Conservation (phyloP, 495 filamentous ascomycete species). For the Daldinia childiae region DNA sequence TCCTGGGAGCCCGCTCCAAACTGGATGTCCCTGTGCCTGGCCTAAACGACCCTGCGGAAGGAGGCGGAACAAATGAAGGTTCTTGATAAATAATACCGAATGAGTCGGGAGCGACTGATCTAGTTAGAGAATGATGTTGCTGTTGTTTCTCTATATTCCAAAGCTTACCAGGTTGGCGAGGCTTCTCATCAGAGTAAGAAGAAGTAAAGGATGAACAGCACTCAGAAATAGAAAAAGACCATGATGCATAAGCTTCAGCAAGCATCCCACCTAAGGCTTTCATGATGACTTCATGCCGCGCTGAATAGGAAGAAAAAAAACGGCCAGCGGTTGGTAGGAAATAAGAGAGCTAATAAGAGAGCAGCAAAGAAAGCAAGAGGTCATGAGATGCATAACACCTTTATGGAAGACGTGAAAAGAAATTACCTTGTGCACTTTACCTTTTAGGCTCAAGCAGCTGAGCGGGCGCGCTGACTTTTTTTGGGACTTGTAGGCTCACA, state of each 20-base stretch:
- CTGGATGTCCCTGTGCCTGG: constrained; percentile 42
- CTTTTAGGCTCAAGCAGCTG: constrained; percentile 49
- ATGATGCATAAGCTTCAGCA: constrained; percentile 52
- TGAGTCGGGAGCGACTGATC: constrained; percentile 23
- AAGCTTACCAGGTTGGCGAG: constrained; percentile 43
- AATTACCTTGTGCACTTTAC: constrained; percentile 41
- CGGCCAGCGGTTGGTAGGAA: constrained; percentile 45
- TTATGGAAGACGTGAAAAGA: constrained; percentile 36
- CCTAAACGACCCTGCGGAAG: constrained; percentile 45
- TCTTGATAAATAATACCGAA: constrained; percentile 52
- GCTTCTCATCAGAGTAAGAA: constrained; percentile 50
- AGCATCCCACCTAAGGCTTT: constrained; percentile 53
- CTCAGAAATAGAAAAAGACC: constrained; percentile 52
- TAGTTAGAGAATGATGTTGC: constrained; percentile 23
- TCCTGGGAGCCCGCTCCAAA: constrained; percentile 48
- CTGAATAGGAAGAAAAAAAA: constrained; percentile 31
- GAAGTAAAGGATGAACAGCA: constrained; percentile 52
- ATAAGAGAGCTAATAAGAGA: constrained; percentile 27
- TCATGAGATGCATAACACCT: constrained; percentile 41
- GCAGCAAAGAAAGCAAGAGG: constrained; percentile 45
- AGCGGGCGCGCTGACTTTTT: constrained; percentile 40
- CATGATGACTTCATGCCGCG: constrained; percentile 48
- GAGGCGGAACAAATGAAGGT: constrained; percentile 50
- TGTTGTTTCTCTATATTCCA: constrained; percentile 5
- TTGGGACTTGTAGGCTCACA: constrained; percentile 40